Evolutionary conservation across 345 rosid genomes (phyloP).

Genomic region (Gossypium longicalyx): DNA sequence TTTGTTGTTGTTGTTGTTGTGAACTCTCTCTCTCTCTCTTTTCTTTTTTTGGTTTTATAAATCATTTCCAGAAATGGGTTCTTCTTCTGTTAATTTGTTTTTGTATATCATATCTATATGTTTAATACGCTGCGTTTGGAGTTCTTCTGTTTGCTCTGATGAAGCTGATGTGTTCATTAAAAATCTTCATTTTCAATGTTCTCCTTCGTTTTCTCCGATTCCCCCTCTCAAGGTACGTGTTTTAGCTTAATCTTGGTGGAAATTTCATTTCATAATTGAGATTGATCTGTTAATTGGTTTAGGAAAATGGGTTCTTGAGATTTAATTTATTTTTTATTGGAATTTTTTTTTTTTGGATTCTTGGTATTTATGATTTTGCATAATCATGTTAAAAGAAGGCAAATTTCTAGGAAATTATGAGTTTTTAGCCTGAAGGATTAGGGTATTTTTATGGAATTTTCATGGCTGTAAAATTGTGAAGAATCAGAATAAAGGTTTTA

Average conservation of each 20-base stretch:
- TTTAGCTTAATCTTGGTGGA: not conserved
- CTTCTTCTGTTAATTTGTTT: constrained; percentile 24
- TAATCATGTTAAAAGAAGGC: not conserved
- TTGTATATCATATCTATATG: constrained; percentile 28
- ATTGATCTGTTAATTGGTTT: not conserved
- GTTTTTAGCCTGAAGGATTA: not conserved
- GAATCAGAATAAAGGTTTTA: constrained; percentile 16
- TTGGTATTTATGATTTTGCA: constrained; percentile 8
- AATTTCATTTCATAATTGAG: not conserved
- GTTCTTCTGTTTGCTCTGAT: constrained; percentile 38
- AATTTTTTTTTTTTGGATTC: not conserved
- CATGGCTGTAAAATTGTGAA: constrained; percentile 1
- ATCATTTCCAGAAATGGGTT: constrained; percentile 25
- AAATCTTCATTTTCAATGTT: constrained; percentile 50
- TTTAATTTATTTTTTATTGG: not conserved
- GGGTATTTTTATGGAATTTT: constrained; percentile 15
- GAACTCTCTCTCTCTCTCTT: not conserved
- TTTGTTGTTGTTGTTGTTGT: not conserved
- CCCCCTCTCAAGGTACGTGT: constrained; percentile 57
- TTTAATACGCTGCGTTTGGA: constrained; percentile 29
- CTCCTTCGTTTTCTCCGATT: constrained; percentile 45
- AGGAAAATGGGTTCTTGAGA: not conserved
- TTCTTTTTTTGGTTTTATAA: not conserved
- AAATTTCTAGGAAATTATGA: not conserved
- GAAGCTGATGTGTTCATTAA: constrained; percentile 38